Evolutionary conservation across 257 asterid species (phyloP).

Genomic region (Ophiorrhiza pumila): DNA sequence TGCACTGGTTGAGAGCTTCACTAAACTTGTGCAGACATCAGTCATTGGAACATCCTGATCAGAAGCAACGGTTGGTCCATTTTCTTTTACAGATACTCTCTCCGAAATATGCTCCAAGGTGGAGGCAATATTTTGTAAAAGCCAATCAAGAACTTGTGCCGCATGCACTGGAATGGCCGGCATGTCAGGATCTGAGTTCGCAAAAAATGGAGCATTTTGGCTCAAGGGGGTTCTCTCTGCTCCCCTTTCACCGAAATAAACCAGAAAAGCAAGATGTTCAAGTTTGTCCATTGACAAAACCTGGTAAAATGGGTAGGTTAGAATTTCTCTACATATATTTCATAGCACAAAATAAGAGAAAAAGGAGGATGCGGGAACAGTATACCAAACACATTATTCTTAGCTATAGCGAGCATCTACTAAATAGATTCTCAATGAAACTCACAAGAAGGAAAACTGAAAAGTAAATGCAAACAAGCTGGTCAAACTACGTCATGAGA

Average conservation of each 20-base stretch:
- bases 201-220: constrained; percentile 83
- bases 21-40: constrained; percentile 54
- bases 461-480: not conserved
- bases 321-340: constrained; percentile 12
- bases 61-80: constrained; percentile 56
- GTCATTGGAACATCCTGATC: constrained; percentile 87
- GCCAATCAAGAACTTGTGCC: constrained; percentile 87
- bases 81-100: constrained; percentile 74
- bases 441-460: no score
- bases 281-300: constrained; percentile 76
- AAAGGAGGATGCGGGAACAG: not conserved
- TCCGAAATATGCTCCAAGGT: constrained; percentile 75
- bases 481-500: not conserved
- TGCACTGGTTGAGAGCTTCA: constrained; percentile 43
- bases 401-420: not conserved
- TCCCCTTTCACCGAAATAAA: constrained; percentile 81
- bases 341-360: not conserved
- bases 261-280: constrained; percentile 75
- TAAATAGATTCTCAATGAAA: not conserved
- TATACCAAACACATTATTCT: not conserved
- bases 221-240: constrained; percentile 62
- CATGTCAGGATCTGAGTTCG: constrained; percentile 96
- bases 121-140: constrained; percentile 69
- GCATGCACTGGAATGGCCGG: constrained; percentile 94
- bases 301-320: constrained; percentile 37